These are phyloP conservation scores for Sinapis alba DNA, from an alignment of 441 rosid genomes.

Conservation along the genomic window DNA sequence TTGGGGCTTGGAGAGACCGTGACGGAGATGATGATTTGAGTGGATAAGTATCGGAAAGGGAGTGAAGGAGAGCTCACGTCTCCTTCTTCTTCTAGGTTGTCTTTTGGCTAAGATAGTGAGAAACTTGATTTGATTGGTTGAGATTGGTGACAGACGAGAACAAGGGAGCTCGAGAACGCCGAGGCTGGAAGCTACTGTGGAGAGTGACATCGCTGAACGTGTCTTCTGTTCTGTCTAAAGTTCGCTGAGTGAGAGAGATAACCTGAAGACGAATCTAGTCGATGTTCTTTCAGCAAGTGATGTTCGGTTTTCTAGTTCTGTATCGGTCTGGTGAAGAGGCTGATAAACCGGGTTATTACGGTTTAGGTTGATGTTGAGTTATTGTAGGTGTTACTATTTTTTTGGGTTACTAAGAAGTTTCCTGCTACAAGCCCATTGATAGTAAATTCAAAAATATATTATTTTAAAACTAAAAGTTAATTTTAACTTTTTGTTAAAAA, in stretches of 20 bases:
- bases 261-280: conserved; percentile 10
- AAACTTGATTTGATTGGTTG: conserved; percentile 27
- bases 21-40: conserved; percentile 30
- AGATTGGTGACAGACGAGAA: conserved; percentile 36
- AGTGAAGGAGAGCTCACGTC: conserved; percentile 25
- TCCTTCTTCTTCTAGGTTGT: conserved; percentile 41
- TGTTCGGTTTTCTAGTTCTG: background rate
- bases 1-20: conserved; percentile 27
- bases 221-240: conserved; percentile 1
- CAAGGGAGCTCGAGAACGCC: conserved; percentile 37
- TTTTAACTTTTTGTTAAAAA: too few species aligned
- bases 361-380: background rate
- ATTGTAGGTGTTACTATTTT: too few species aligned
- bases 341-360: background rate
- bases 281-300: conserved; percentile 8
- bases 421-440: too few species aligned
- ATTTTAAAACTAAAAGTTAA: too few species aligned
- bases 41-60: conserved; percentile 20
- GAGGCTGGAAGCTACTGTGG: conserved; percentile 24
- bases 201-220: conserved; percentile 33
- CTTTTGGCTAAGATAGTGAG: conserved; percentile 26
- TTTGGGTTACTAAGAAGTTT: too few species aligned
- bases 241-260: background rate
- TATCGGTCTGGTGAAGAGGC: background rate
- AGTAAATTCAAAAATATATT: too few species aligned